Evolutionary conservation across 2,329 filamentous ascomycete species (phyloP).

Genomic region (Fusarium sp.): DNA sequence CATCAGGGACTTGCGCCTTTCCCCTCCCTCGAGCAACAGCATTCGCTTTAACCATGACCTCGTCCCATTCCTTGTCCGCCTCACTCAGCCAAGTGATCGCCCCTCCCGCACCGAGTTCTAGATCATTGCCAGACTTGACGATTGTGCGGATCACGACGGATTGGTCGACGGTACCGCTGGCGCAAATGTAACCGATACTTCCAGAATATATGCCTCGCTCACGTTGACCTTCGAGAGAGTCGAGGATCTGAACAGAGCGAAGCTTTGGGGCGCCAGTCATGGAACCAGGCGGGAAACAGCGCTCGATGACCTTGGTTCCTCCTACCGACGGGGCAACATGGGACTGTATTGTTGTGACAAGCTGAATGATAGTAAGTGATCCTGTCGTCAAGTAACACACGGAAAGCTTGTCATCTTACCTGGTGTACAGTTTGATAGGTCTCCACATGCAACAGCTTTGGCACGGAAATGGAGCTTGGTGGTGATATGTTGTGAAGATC

Average conservation of each 20-base stretch:
- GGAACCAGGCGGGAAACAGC: background rate
- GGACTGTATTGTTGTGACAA: background rate
- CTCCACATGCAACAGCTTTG: background rate
- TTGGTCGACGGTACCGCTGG: background rate
- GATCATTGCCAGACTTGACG: background rate
- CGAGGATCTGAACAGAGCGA: background rate
- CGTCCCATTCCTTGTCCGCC: background rate
- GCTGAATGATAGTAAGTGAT: background rate
- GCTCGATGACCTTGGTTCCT: background rate
- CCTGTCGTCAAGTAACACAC: rapidly evolving
- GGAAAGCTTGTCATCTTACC: background rate
- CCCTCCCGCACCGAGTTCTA: background rate
- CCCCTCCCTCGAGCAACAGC: background rate
- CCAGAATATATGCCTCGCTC: background rate
- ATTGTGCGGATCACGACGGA: background rate
- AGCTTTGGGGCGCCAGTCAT: background rate
- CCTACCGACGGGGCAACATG: background rate
- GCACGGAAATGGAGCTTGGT: background rate
- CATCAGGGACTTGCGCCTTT: background rate
- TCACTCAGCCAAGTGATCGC: background rate
- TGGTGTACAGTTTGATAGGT: background rate
- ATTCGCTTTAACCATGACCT: background rate
- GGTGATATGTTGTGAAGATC: background rate
- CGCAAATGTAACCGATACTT: background rate
- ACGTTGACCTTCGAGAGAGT: background rate